Conservation (phyloP, 176 grass and related monocot species). For the Ampelocalamus luodianensis region DNA sequence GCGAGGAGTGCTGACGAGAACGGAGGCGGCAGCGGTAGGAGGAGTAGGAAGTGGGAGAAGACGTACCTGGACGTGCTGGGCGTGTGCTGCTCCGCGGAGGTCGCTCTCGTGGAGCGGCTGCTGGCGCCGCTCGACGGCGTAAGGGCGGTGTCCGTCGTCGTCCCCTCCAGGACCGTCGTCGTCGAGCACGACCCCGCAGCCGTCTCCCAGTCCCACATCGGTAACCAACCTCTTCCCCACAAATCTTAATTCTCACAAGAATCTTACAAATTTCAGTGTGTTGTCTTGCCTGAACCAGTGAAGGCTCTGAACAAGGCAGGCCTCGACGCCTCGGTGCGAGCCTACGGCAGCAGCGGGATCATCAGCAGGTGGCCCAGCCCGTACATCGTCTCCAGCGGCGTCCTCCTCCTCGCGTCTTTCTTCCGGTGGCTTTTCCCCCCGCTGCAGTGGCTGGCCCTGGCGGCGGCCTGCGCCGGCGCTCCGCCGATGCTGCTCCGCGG, state of each 20-base stretch:
- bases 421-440: slow-evolving; percentile 53
- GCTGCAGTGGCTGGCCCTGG: slow-evolving; percentile 59
- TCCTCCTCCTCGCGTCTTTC: slow-evolving; percentile 56
- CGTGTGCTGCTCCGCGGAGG: slow-evolving; percentile 78
- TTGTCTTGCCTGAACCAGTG: slow-evolving; percentile 30
- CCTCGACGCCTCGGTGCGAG: slow-evolving; percentile 65
- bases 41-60: slow-evolving; percentile 44
- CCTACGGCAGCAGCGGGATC: slow-evolving; percentile 46
- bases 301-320: slow-evolving; percentile 64
- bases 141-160: slow-evolving; percentile 53
- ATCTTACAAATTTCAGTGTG: not conserved
- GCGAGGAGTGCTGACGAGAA: not conserved
- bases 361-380: slow-evolving; percentile 59
- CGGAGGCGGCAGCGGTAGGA: not conserved
- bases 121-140: slow-evolving; percentile 60
- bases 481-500: slow-evolving; percentile 57
- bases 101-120: slow-evolving; percentile 58
- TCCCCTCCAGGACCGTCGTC: slow-evolving; percentile 65
- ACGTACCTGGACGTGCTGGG: slow-evolving; percentile 79
- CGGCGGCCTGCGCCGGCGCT: slow-evolving; percentile 48
- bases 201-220: slow-evolving; percentile 55
- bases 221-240: slow-evolving; percentile 8
- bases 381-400: slow-evolving; percentile 52
- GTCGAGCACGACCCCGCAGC: slow-evolving; percentile 63
- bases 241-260: not conserved